Evolutionary conservation across 202 grass and related monocot genomes (phyloP).

Genomic region (Dendrocalamus latiflorus): DNA sequence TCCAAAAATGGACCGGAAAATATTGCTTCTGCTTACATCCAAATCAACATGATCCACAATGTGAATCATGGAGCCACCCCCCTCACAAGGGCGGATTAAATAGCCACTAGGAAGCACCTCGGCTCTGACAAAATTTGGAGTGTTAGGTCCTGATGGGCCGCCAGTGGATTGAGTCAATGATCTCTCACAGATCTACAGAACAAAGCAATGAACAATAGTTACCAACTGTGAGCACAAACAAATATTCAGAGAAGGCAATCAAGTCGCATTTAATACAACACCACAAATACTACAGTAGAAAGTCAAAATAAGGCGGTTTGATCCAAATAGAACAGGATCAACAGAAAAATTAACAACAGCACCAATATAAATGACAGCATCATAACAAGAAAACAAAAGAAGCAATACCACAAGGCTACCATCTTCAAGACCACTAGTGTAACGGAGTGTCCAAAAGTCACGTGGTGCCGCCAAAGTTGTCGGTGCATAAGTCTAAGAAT

Average conservation of each 20-base stretch:
- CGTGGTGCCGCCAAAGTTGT: conserved; percentile 89
- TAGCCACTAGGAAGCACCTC: too few species aligned
- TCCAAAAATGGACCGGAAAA: background rate
- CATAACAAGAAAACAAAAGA: background rate
- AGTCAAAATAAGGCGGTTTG: background rate
- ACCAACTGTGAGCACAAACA: conserved; percentile 6
- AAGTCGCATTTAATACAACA: background rate
- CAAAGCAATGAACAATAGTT: conserved; percentile 17
- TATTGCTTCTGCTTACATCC: conserved; percentile 51
- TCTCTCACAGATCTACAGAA: conserved; percentile 89
- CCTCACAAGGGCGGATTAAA: too few species aligned
- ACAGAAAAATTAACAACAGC: background rate
- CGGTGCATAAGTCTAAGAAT: conserved; percentile 78
- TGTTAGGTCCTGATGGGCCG: conserved; percentile 65
- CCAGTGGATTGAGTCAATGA: conserved; percentile 78
- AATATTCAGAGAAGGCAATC: background rate
- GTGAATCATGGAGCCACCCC: too few species aligned
- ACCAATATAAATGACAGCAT: conserved; percentile 18
- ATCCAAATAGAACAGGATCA: background rate
- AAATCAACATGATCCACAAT: too few species aligned
- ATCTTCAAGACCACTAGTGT: conserved; percentile 92
- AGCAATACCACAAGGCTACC: conserved; percentile 92
- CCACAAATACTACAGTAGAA: background rate
- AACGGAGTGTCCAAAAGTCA: conserved; percentile 91
- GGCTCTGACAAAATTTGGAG: too few species aligned